phyloP scores from a whole-genome alignment of 306 rosid species.

The Alnus glutinosa region DNA sequence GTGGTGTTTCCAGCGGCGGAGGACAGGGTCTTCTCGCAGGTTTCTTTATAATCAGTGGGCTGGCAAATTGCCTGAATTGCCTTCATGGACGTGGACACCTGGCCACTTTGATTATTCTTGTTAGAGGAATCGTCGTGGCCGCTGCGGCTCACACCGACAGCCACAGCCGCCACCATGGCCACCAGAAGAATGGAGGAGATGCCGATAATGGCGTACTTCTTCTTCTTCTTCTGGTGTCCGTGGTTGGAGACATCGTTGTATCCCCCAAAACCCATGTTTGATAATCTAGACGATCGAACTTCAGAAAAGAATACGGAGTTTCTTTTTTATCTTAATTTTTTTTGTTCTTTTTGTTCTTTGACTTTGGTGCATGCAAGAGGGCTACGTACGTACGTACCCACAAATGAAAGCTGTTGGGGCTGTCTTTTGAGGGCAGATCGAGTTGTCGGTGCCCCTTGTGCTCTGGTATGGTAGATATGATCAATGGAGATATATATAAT shows the following conservation, averaged over 20 bases:
- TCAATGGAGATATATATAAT: slow-evolving; percentile 11
- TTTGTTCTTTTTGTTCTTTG: neutral
- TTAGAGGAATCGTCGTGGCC: neutral
- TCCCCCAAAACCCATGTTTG: slow-evolving; percentile 34
- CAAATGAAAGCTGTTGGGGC: slow-evolving; percentile 4
- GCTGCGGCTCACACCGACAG: slow-evolving; percentile 39
- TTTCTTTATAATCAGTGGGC: slow-evolving; percentile 53
- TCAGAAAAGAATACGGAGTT: neutral
- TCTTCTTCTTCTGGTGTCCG: slow-evolving; percentile 34
- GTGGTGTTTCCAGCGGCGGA: slow-evolving; percentile 7
- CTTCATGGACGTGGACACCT: slow-evolving; percentile 19
- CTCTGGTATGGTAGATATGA: neutral
- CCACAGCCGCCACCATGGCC: slow-evolving; percentile 58
- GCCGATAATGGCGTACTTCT: slow-evolving; percentile 37
- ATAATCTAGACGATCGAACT: neutral
- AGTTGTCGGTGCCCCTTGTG: slow-evolving; percentile 25
- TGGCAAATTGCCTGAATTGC: slow-evolving; percentile 47
- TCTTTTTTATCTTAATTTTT: neutral
- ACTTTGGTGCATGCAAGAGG: neutral
- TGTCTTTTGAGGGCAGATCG: neutral
- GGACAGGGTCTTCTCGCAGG: slow-evolving; percentile 44
- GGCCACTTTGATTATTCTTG: neutral
- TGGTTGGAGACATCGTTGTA: slow-evolving; percentile 7
- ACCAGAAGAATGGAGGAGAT: slow-evolving; percentile 44
- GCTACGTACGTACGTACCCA: neutral